Percentiles rank a stretch among this genome's conserved stretches.
Conservation (phyloP, 805 yeast species). For the Maudiozyma serrabonitensis region DNA sequence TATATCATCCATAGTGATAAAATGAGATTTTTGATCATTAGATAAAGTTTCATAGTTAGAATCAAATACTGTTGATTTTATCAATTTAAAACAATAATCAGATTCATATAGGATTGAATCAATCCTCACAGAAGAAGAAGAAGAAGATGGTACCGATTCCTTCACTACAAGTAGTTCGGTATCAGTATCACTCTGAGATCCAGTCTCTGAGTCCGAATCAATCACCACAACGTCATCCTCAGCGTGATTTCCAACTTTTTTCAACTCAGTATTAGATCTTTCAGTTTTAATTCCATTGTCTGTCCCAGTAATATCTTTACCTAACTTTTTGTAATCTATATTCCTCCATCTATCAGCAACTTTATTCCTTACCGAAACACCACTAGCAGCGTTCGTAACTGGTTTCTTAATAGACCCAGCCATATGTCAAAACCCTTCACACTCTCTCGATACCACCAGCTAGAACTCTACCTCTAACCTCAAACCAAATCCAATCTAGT, state of each 20-base stretch:
- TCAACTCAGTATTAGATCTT: background rate
- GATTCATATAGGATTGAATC: background rate
- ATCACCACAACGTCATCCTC: background rate
- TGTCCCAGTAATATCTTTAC: no score
- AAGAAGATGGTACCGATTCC: no score
- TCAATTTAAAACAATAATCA: slow-evolving; percentile 12
- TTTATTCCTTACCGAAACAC: background rate
- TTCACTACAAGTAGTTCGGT: no score
- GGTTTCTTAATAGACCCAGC: background rate
- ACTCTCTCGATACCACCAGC: background rate
- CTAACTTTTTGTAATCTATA: background rate
- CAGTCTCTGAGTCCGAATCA: background rate
- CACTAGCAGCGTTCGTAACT: background rate
- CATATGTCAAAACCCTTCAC: background rate
- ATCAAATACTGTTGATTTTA: slow-evolving; percentile 14
- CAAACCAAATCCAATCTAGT: no score
- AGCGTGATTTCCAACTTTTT: background rate
- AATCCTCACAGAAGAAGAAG: background rate
- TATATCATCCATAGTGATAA: slow-evolving; percentile 24
- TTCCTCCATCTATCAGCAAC: background rate
- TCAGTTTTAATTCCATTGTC: no score
- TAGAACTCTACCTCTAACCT: no score
- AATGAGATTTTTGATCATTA: slow-evolving; percentile 1
- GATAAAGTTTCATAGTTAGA: background rate
- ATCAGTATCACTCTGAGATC: background rate